Conservation (phyloP, 768 basidiomycete species). For the Boletus subparvulus region DNA sequence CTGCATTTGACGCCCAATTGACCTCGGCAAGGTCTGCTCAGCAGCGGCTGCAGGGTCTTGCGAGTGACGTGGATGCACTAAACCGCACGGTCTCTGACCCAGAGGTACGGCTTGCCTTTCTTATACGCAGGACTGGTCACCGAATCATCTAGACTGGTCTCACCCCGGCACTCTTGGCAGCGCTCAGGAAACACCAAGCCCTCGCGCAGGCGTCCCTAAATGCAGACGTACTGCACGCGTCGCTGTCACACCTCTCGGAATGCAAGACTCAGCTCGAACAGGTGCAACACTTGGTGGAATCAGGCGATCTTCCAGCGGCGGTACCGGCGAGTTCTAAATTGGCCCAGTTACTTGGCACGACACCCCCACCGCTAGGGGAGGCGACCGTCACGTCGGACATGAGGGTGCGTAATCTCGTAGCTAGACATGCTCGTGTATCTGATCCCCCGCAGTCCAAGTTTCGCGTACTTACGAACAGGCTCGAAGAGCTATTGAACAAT, state of each 20-base stretch:
- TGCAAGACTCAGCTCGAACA: conserved; percentile 49
- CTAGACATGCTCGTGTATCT: neutral
- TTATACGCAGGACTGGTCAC: conserved; percentile 1
- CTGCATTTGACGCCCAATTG: conserved; percentile 63
- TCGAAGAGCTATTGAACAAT: conserved; percentile 71
- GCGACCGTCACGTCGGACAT: conserved; percentile 55
- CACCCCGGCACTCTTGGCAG: conserved; percentile 54
- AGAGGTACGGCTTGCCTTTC: conserved; percentile 45
- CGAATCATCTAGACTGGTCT: conserved; percentile 57
- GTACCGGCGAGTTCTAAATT: conserved; percentile 45
- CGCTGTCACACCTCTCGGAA: conserved; percentile 53
- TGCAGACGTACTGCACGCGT: conserved; percentile 48
- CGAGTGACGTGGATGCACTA: conserved; percentile 52
- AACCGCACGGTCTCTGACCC: conserved; percentile 51
- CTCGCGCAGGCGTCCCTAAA: conserved; percentile 65
- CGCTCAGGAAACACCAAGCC: conserved; percentile 57
- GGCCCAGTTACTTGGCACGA: conserved; percentile 43
- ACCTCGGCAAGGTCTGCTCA: conserved; percentile 64
- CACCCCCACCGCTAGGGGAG: conserved; percentile 51
- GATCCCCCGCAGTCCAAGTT: conserved; percentile 47
- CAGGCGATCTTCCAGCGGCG: conserved; percentile 66
- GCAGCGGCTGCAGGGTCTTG: conserved; percentile 51
- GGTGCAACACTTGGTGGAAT: conserved; percentile 47
- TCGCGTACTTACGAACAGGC: conserved; percentile 52
- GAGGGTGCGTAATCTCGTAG: conserved; percentile 46